phyloP scores from a whole-genome alignment of 768 basidiomycete genomes.

The Trametes punicea region DNA sequence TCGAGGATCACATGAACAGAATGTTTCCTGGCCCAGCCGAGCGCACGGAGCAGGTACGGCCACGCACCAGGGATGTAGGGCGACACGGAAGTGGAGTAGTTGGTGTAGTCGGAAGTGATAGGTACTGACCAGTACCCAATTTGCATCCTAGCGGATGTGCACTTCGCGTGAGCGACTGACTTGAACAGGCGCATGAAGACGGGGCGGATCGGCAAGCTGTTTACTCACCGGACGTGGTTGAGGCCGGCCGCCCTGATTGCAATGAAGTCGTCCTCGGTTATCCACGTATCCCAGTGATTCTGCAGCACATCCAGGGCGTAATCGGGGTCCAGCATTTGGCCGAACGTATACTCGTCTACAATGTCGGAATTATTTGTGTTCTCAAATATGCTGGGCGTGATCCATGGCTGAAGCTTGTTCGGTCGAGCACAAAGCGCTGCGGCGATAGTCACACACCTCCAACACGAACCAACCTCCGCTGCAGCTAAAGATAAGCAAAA shows the following conservation, averaged over 20 bases:
- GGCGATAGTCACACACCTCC: slow-evolving; percentile 37
- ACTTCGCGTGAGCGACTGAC: background rate
- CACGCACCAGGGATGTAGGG: slow-evolving; percentile 67
- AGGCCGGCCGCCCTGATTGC: slow-evolving; percentile 64
- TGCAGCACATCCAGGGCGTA: slow-evolving; percentile 42
- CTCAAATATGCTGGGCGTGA: slow-evolving; percentile 71
- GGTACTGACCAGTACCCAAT: slow-evolving; percentile 82
- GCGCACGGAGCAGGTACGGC: slow-evolving; percentile 59
- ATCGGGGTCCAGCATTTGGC: slow-evolving; percentile 45
- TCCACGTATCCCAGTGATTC: slow-evolving; percentile 63
- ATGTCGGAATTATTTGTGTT: slow-evolving; percentile 53
- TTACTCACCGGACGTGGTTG: slow-evolving; percentile 61
- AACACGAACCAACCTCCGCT: slow-evolving; percentile 66
- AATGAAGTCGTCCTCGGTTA: slow-evolving; percentile 66
- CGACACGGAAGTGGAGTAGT: slow-evolving; percentile 38
- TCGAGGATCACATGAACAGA: slow-evolving; percentile 71
- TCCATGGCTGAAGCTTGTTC: slow-evolving; percentile 58
- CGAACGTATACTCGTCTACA: slow-evolving; percentile 62
- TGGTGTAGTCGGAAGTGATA: slow-evolving; percentile 50
- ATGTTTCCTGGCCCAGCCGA: slow-evolving; percentile 61
- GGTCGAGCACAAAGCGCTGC: background rate
- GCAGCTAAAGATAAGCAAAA: background rate
- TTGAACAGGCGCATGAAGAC: no score
- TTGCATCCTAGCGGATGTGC: slow-evolving; percentile 49
- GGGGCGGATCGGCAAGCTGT: background rate